phyloP scores from a whole-genome alignment of 1,139 yeast species.

The Blastobotrys malaysiensis region DNA sequence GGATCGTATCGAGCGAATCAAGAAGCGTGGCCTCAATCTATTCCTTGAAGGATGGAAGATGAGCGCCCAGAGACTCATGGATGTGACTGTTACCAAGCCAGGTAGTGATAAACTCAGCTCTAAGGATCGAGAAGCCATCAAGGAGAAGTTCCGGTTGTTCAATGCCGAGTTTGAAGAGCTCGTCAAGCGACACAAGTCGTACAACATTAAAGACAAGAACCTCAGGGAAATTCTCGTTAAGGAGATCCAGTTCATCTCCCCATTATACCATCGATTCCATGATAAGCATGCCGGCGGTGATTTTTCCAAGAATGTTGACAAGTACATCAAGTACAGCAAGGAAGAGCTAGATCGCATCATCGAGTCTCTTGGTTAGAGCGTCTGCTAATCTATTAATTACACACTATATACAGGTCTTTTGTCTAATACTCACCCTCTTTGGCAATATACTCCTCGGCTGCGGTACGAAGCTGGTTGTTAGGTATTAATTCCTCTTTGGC shows the following conservation, averaged over 20 bases:
- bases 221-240: constrained; percentile 55
- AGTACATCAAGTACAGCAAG: constrained; percentile 71
- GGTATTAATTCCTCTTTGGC: constrained; percentile 41
- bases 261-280: constrained; percentile 78
- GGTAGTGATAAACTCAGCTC: constrained; percentile 24
- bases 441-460: constrained; percentile 32
- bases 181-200: constrained; percentile 55
- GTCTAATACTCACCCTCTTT: constrained; percentile 16
- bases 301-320: constrained; percentile 63
- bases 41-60: constrained; percentile 82
- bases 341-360: constrained; percentile 49
- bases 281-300: constrained; percentile 68
- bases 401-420: neutral
- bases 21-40: constrained; percentile 68
- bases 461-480: constrained; percentile 40
- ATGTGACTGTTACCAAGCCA: constrained; percentile 32
- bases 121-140: constrained; percentile 78
- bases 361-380: constrained; percentile 29
- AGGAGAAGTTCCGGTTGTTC: constrained; percentile 77
- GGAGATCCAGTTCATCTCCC: constrained; percentile 70
- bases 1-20: constrained; percentile 60
- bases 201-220: constrained; percentile 60
- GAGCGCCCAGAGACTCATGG: constrained; percentile 67
- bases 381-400: neutral
- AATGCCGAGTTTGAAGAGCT: constrained; percentile 80